Evolutionary conservation across 805 yeast genomes (phyloP).

Genomic region (Hanseniaspora valbyensis): DNA sequence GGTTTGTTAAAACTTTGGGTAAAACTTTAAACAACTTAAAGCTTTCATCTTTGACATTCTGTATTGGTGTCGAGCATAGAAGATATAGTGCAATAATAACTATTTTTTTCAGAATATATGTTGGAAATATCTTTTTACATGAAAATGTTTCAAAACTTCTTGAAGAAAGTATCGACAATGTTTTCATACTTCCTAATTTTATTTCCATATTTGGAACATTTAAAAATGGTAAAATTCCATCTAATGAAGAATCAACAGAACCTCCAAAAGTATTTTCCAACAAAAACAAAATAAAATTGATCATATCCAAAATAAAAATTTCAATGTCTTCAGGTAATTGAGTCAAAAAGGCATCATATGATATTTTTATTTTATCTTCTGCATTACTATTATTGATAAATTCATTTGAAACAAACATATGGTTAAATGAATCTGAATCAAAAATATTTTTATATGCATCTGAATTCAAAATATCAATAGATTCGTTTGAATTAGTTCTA

Average conservation of each 20-base stretch:
- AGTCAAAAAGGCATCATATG: constrained; percentile 30
- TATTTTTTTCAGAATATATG: constrained; percentile 33
- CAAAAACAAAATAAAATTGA: constrained; percentile 51
- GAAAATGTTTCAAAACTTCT: constrained; percentile 34
- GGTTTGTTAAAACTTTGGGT: no score
- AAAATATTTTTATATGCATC: no score
- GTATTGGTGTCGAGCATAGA: constrained; percentile 24
- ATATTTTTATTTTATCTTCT: constrained; percentile 24
- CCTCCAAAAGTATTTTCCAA: constrained; percentile 61
- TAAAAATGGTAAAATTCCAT: constrained; percentile 47
- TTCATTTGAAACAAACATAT: no score
- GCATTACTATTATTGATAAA: no score
- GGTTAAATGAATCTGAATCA: no score
- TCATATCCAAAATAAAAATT: constrained; percentile 37
- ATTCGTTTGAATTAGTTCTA: background rate
- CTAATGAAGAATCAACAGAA: constrained; percentile 55
- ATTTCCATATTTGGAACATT: constrained; percentile 52
- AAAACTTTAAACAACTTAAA: no score
- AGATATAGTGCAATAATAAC: constrained; percentile 38
- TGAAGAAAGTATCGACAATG: constrained; percentile 49
- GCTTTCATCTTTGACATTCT: constrained; percentile 30
- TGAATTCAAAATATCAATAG: no score
- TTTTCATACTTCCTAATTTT: constrained; percentile 49
- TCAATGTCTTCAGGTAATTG: constrained; percentile 40
- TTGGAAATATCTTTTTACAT: background rate